Base-by-base conservation (phyloP, 768 basidiomycete genomes). In the Suillus cothurnatus region DNA sequence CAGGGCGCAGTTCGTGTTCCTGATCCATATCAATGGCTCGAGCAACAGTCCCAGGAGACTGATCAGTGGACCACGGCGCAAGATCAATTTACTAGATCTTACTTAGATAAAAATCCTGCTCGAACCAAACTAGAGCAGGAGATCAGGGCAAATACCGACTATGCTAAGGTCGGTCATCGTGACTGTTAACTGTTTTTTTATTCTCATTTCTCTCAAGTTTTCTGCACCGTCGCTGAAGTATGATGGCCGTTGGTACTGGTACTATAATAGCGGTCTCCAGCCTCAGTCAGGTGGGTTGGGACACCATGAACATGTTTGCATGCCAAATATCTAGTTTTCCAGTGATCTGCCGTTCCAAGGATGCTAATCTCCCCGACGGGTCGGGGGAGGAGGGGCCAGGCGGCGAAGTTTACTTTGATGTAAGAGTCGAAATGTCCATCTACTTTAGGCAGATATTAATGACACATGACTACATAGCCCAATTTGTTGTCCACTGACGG, bases 171-270 rank as follows among this genome's bases (percentile, higher is more conserved):
- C 61, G n/a, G 66, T 66, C 45, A 55, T 14, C 34, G 14, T 12
- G n/a, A 23, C 28, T 4, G 53, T 50, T 55, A 19, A 17, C 28
- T 23, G 15, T 12, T 39, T 12, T 56, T 6, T 67, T 59, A 70
- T 59, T 41, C 45, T 45, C 60, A 53, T 62, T 59, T 60, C 23
- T 47, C 62, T 23, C 45, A 73, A 91, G 89, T 91, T 91, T 73
- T 85, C 84, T 26, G 78, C 86, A 0, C 93, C 92, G 0, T 68
- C 72, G 9, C 73, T 90, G 61, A 84, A 86, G 66, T 80, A 87
- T 17, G 91, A 93, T 69, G 84, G 82, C 19, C 84, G 83, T 58
- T 94, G 91, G 88, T 95, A 94, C 70, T 92, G 92, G 90, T 85
- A 83, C 71, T 85, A 89, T 71, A 93, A 94, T 76, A 87, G 85